Evolutionary conservation across 2,329 filamentous ascomycete genomes (phyloP), one percentile per base, ranked within the genome.

Genomic region (Chaetomium strumarium): DNA sequence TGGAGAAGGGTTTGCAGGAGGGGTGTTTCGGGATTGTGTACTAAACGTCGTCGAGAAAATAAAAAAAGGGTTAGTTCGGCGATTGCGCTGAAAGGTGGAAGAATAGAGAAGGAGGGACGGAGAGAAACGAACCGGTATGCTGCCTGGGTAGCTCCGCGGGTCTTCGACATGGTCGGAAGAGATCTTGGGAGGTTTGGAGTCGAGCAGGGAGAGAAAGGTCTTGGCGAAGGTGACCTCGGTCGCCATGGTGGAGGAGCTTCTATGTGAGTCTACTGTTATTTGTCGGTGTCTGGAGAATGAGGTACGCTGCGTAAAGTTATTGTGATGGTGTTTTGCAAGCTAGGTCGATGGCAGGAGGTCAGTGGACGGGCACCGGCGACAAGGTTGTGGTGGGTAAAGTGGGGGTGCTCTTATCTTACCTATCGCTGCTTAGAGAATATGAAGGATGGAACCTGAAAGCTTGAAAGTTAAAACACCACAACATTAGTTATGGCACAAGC

Each of bases 81-180:
- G 31, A 10, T 11, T 49, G 13, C 6, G n/a, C 4, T 47, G 30
- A 46, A n/a, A 34, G 42, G 13, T 29, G 12, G 24, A 31, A 16
- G 10, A 39, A 46, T 29, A 44, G 30, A 19, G 30, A 7, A n/a
- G 1, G 44, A 9, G 43, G 34, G 43, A 52, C 33, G 44, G 41
- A 12, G 30, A 16, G 29, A 31, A 41, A 54, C 84, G 30, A 80
- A 96, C 92, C 14, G 90, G 86, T 59, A 83, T 78, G 57, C 87
- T 83, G 24, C 86, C 75, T 20, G 88, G 86, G 67, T 92, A 91
- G 60, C 78, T 82, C 63, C 84, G 84, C 46, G 89, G 83, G 66
- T 96, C 89, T 70, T 92, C 88, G 69, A 95, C 84, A 81, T 96
- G 87, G 69, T 97, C 90, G 59, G 88, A 76, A n/a, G 86, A 83